phyloP scores from a whole-genome alignment of 192 early-diverging fungal genomes.

The Rhizoclosmatium sp. region DNA sequence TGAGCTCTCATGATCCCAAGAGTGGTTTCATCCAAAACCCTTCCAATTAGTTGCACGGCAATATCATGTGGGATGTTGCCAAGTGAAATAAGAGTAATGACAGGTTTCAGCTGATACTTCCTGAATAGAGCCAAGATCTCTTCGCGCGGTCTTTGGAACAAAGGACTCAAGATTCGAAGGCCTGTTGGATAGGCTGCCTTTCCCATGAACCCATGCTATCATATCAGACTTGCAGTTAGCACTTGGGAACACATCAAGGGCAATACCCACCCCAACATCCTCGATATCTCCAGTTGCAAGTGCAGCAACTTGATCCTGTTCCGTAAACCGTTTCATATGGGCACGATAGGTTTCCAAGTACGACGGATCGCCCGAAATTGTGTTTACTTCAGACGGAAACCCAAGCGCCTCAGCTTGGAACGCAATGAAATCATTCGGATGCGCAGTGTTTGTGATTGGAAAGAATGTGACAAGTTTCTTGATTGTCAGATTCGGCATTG shows the following conservation, averaged over 20 bases:
- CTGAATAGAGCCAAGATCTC: neutral
- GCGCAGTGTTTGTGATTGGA: conserved; percentile 6
- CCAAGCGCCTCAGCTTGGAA: conserved; percentile 19
- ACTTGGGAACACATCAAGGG: neutral
- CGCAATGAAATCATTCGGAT: conserved; percentile 21
- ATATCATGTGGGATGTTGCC: conserved; percentile 1
- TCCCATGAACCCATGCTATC: conserved; percentile 11
- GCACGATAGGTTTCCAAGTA: conserved; percentile 3
- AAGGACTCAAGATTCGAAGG: conserved; percentile 14
- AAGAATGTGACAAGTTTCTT: conserved; percentile 13
- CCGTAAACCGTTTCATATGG: conserved; percentile 1
- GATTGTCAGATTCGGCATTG: conserved; percentile 7
- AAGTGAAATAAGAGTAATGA: conserved; percentile 19
- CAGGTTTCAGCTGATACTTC: neutral
- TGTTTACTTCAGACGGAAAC: neutral
- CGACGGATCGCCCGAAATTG: neutral
- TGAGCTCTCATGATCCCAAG: neutral
- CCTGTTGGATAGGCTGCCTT: conserved; percentile 5
- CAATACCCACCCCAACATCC: conserved; percentile 4
- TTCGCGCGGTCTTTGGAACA: conserved; percentile 1
- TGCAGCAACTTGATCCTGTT: neutral
- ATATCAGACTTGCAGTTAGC: neutral
- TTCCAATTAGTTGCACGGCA: conserved; percentile 9
- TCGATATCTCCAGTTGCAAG: conserved; percentile 26
- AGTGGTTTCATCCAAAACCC: conserved; percentile 5